Evolutionary conservation across 1,284 basidiomycete genomes (phyloP).

Genomic region (Cerioporus squamosus): DNA sequence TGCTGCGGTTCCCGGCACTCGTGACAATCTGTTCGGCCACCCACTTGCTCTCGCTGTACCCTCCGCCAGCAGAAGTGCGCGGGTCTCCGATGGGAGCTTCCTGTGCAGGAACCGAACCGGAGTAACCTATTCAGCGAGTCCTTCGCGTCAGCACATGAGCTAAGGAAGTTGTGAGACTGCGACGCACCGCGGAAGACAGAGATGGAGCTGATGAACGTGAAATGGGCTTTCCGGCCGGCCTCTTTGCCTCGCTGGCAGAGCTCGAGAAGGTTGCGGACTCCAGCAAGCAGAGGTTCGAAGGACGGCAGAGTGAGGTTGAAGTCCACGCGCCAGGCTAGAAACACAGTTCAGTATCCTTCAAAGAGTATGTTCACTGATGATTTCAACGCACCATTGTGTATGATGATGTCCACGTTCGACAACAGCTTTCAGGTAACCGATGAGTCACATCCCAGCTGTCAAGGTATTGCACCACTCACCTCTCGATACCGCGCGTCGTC

Average conservation of each 20-base stretch:
- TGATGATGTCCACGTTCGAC: conserved; percentile 24
- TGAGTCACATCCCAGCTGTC: too few relatives aligned
- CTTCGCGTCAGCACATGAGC: too few relatives aligned
- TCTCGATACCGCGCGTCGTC: conserved; percentile 13
- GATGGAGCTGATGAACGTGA: conserved; percentile 34
- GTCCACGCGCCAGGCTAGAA: conserved; percentile 38
- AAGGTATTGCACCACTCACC: conserved; percentile 3
- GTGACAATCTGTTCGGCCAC: conserved; percentile 21
- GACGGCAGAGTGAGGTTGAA: conserved; percentile 41
- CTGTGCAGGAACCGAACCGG: background rate
- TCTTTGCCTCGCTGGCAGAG: conserved; percentile 35
- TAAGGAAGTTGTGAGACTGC: background rate
- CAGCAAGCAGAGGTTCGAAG: conserved; percentile 36
- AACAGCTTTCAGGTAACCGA: too few relatives aligned
- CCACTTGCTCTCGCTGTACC: conserved; percentile 27
- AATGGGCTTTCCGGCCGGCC: conserved; percentile 10
- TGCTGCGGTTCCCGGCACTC: conserved; percentile 8
- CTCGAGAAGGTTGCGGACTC: conserved; percentile 36
- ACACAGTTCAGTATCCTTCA: background rate
- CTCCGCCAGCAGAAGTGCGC: conserved; percentile 8
- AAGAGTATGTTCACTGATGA: too few relatives aligned
- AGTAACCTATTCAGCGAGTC: background rate
- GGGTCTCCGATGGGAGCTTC: conserved; percentile 11
- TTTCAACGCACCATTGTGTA: conserved; percentile 33
- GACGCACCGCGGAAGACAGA: conserved; percentile 12